A percentile compares a stretch with the other conserved stretches of the same genome.
Conservation (phyloP, 2,329 filamentous ascomycete species). For the Fusarium dlaminii region DNA sequence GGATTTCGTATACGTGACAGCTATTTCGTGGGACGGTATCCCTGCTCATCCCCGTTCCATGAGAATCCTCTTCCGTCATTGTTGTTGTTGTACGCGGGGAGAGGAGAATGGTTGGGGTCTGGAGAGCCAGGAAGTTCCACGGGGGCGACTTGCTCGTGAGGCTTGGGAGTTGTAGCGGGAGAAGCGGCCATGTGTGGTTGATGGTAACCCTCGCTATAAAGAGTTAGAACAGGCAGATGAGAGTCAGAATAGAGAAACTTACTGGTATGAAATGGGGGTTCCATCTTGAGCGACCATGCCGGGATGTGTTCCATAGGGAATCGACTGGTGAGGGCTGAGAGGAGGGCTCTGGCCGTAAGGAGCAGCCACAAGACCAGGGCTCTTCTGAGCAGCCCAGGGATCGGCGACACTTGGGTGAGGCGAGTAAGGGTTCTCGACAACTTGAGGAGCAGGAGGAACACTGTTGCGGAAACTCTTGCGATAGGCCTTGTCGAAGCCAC, state of each 20-base stretch:
- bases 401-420: constrained; percentile 26
- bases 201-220: constrained; percentile 18
- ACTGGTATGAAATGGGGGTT: constrained; percentile 42
- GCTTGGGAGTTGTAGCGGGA: constrained; percentile 30
- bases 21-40: constrained; percentile 39
- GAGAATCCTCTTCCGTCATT: constrained; percentile 39
- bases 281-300: constrained; percentile 36
- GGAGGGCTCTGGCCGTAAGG: constrained; percentile 46
- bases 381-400: constrained; percentile 35
- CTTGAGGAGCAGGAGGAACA: constrained; percentile 10
- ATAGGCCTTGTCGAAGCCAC: constrained; percentile 44
- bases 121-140: constrained; percentile 50
- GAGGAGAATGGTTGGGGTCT: constrained; percentile 46
- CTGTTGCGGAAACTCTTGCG: constrained; percentile 40
- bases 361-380: constrained; percentile 37
- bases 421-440: constrained; percentile 30
- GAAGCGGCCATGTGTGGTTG: constrained; percentile 28
- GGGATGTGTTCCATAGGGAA: constrained; percentile 33
- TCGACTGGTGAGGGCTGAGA: constrained; percentile 47
- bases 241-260: constrained; percentile 15
- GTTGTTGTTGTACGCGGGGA: constrained; percentile 46
- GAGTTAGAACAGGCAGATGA: background rate
- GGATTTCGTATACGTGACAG: background rate
- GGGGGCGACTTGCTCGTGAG: constrained; percentile 27
- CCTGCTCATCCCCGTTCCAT: constrained; percentile 45